Conservation (phyloP, 2,329 filamentous ascomycete species). For the Neonectria magnoliae region DNA sequence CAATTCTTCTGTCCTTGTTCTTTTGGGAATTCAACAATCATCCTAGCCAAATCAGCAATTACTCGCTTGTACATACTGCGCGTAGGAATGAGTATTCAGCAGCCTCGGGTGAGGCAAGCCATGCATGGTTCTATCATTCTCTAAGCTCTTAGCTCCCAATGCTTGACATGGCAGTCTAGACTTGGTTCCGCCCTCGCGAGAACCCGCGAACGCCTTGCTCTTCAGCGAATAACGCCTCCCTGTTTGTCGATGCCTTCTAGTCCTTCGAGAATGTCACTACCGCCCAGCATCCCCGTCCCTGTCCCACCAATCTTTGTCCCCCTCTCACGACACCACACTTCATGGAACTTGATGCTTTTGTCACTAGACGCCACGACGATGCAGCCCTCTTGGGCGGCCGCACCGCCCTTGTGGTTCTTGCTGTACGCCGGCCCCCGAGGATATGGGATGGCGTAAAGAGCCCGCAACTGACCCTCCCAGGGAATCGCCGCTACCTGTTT, state of each 20-base stretch:
- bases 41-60: not conserved
- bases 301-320: conserved; percentile 62
- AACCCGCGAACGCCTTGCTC: conserved; percentile 5
- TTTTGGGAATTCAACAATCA: not conserved
- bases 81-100: not conserved
- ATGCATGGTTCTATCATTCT: conserved; percentile 4
- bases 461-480: conserved; percentile 82
- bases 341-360: conserved; percentile 92
- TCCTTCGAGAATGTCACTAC: conserved; percentile 86
- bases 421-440: conserved; percentile 60
- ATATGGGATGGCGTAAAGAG: conserved; percentile 88
- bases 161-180: conserved; percentile 23
- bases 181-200: conserved; percentile 5
- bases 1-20: not conserved
- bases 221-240: conserved; percentile 74
- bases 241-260: conserved; percentile 83
- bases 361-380: conserved; percentile 93
- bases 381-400: conserved; percentile 60
- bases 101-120: not conserved
- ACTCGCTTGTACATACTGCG: conserved; percentile 14
- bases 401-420: conserved; percentile 37
- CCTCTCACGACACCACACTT: conserved; percentile 81
- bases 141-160: conserved; percentile 1
- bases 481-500: conserved; percentile 85
- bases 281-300: conserved; percentile 75